phyloP scores from a whole-genome alignment of 495 filamentous ascomycete species.

The Penicillium manginii region DNA sequence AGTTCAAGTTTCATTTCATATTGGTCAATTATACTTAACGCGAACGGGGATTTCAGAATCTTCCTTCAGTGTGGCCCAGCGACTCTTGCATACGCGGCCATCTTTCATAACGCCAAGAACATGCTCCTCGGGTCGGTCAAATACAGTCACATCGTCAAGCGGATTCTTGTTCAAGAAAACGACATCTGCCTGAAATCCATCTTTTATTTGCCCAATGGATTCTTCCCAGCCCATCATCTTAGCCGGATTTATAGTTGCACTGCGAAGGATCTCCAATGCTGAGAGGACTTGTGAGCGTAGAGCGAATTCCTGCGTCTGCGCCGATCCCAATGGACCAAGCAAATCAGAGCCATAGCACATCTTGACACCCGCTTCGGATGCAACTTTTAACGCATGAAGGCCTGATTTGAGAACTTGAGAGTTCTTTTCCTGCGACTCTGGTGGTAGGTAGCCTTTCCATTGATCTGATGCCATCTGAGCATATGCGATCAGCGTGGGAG shows the following conservation, averaged over 20 bases:
- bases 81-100: conserved; percentile 49
- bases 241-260: conserved; percentile 56
- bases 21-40: conserved; percentile 24
- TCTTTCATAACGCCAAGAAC: conserved; percentile 55
- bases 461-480: conserved; percentile 48
- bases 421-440: conserved; percentile 48
- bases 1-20: not conserved
- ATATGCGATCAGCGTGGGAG: conserved; percentile 58
- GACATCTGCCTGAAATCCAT: conserved; percentile 47
- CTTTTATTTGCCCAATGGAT: conserved; percentile 48
- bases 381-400: conserved; percentile 46
- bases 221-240: conserved; percentile 46
- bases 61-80: conserved; percentile 41
- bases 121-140: conserved; percentile 49
- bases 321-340: conserved; percentile 47
- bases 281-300: conserved; percentile 48
- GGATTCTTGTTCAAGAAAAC: conserved; percentile 50
- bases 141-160: conserved; percentile 54
- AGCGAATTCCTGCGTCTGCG: conserved; percentile 55
- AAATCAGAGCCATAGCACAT: conserved; percentile 62
- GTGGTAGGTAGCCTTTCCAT: conserved; percentile 47
- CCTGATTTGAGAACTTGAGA: conserved; percentile 48
- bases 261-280: conserved; percentile 47
- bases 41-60: conserved; percentile 33
- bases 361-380: conserved; percentile 49